Evolutionary conservation across 2,329 filamentous ascomycete genomes (phyloP), one percentile per base, ranked within the genome.

Genomic region (Cercospora sojina): DNA sequence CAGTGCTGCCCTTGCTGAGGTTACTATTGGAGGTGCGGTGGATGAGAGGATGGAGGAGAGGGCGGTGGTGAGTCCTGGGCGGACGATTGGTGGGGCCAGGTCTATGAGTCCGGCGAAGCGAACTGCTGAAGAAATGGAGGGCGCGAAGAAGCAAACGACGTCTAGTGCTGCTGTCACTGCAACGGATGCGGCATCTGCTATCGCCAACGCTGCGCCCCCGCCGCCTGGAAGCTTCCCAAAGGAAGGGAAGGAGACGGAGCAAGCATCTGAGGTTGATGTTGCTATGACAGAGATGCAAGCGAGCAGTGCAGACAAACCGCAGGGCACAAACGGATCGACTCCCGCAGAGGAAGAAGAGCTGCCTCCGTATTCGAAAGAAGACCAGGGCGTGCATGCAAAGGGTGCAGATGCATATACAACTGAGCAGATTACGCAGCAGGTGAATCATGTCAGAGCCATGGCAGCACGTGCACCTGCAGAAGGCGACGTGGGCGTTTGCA

Each of bases 401-500:
- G 31, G 38, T 9, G 16, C 31, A 20, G 35, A 64, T 13, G 43
- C 27, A 16, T 68, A 67, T 59, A 62, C 58, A 47, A 67, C 84
- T 1, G 67, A 69, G 43, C 23, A 69, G 65, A 70, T 73, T 69
- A 89, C 91, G 71, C 84, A 87, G 57, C 94, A 97, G 78, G 88
- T 97, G 66, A 86, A 85, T 65, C 87, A 87, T 41, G 91, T 97
- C 59, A 85, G 87, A 73, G 83, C 84, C 32, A 79, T 86, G 27
- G 80, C 84, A 71, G 77, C 56, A 23, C 41, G 75, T 73, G 83
- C 86, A 7, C 77, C 88, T n/a, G 79, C 87, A 66, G 91, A 93
- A 68, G 89, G 89, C n/a, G 86, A 91, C 66, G 85, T 87, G 63
- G 91, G 90, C 13, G 97, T 89, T 73, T 80, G 96, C 20, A 86